A percentile compares a stretch with the other conserved stretches of the same genome.
Evolutionary conservation across 352 stramenopile genomes (phyloP).

Genomic region (Thalassiosira mediterranea): DNA sequence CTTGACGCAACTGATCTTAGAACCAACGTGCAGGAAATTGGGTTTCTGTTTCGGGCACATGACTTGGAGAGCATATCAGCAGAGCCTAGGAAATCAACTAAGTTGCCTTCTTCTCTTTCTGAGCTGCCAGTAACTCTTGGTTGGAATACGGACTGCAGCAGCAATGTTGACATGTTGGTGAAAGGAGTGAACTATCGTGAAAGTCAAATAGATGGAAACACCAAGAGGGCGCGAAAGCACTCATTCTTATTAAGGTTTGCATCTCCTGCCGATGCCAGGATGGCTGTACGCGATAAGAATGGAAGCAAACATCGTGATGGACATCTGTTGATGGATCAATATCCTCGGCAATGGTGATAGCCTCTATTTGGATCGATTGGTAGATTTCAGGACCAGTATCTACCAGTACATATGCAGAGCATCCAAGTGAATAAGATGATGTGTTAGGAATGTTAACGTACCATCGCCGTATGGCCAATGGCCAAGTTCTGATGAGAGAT

Average conservation of each 20-base stretch:
- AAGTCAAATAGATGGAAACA: background rate
- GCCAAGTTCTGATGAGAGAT: no score
- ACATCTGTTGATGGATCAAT: slow-evolving; percentile 11
- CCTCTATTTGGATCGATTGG: background rate
- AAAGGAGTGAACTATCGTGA: background rate
- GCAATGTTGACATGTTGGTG: slow-evolving; percentile 33
- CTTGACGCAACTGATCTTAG: slow-evolving; percentile 33
- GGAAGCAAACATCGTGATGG: slow-evolving; percentile 3
- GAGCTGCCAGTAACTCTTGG: slow-evolving; percentile 24
- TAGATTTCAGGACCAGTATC: no score
- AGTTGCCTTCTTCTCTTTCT: slow-evolving; percentile 1
- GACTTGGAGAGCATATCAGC: slow-evolving; percentile 31
- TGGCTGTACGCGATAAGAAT: slow-evolving; percentile 44
- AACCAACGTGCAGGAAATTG: slow-evolving; percentile 33
- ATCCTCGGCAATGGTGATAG: slow-evolving; percentile 1
- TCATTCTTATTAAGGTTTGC: slow-evolving; percentile 54
- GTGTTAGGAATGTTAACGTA: no score
- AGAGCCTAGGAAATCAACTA: background rate
- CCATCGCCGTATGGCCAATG: no score
- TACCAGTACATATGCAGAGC: no score
- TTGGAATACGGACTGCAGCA: slow-evolving; percentile 24
- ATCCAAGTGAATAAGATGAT: no score
- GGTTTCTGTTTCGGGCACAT: slow-evolving; percentile 50
- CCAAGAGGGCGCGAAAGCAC: slow-evolving; percentile 8
- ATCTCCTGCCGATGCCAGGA: slow-evolving; percentile 39